A percentile compares a stretch with the other conserved stretches of the same genome.
Conservation (phyloP, 2,329 filamentous ascomycete species). For the Colletotrichum higginsianum region DNA sequence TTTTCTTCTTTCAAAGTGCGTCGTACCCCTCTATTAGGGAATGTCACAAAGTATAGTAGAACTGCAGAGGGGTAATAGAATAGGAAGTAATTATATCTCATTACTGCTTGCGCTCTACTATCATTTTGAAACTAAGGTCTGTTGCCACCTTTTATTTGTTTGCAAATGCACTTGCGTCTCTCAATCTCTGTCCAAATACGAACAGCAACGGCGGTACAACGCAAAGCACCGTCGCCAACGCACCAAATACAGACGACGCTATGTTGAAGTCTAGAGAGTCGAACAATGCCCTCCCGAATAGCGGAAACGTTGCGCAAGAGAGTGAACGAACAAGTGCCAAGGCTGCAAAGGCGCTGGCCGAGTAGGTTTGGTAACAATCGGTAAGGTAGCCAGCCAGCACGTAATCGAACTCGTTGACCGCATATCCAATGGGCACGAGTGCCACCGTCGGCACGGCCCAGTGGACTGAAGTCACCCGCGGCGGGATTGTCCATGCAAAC, state of each 20-base stretch:
- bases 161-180: background rate
- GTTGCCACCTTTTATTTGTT: background rate
- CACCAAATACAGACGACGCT: background rate
- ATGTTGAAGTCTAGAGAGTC: constrained; percentile 19
- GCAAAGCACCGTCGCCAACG: constrained; percentile 20
- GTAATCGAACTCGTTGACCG: constrained; percentile 59
- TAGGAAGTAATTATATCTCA: too few species aligned
- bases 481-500: constrained; percentile 64
- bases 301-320: constrained; percentile 17
- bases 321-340: constrained; percentile 20
- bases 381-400: constrained; percentile 32
- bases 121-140: too few species aligned
- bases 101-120: too few species aligned
- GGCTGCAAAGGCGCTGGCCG: constrained; percentile 16
- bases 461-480: constrained; percentile 48
- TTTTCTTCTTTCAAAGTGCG: too few species aligned
- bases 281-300: constrained; percentile 11
- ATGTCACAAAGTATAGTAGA: too few species aligned
- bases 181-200: constrained; percentile 10
- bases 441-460: constrained; percentile 58
- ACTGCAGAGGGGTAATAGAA: too few species aligned
- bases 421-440: constrained; percentile 61
- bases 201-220: constrained; percentile 10
- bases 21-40: too few species aligned
- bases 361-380: constrained; percentile 27